phyloP scores from a whole-genome alignment of 768 basidiomycete genomes.

The Boletus insuetus region DNA sequence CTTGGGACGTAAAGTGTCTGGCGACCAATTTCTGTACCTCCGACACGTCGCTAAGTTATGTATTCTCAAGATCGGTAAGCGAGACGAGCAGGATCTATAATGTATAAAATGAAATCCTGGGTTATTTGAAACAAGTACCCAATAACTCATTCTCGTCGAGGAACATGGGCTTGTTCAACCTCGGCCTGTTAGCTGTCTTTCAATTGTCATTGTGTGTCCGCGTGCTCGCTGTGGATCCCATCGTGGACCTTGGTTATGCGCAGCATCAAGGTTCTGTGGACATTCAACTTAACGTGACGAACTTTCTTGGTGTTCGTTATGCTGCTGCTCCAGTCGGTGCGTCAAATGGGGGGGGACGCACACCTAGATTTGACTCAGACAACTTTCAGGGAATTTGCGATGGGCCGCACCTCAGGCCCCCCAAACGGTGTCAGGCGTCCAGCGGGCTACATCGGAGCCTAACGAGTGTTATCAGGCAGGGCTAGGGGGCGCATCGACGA shows the following conservation, averaged over 20 bases:
- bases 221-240: constrained; percentile 3
- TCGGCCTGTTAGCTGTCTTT: neutral
- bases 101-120: too few relatives aligned
- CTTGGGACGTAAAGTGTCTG: too few relatives aligned
- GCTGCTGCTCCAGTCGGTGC: constrained; percentile 24
- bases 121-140: too few relatives aligned
- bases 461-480: constrained; percentile 32
- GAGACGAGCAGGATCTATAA: too few relatives aligned
- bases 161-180: neutral
- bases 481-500: constrained; percentile 29
- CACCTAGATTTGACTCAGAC: neutral
- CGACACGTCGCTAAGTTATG: too few relatives aligned
- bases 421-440: constrained; percentile 14
- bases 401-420: constrained; percentile 32
- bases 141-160: neutral
- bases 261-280: constrained; percentile 26
- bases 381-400: constrained; percentile 19
- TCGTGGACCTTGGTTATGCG: constrained; percentile 27
- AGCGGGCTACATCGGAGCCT: constrained; percentile 27
- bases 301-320: constrained; percentile 28
- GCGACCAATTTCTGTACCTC: too few relatives aligned
- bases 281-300: constrained; percentile 12
- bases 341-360: neutral
- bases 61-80: too few relatives aligned
- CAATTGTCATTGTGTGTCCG: constrained; percentile 6